These are phyloP conservation scores for Biscogniauxia mediterranea DNA, from an alignment of 2,329 filamentous ascomycete species.

Conservation along the genomic window DNA sequence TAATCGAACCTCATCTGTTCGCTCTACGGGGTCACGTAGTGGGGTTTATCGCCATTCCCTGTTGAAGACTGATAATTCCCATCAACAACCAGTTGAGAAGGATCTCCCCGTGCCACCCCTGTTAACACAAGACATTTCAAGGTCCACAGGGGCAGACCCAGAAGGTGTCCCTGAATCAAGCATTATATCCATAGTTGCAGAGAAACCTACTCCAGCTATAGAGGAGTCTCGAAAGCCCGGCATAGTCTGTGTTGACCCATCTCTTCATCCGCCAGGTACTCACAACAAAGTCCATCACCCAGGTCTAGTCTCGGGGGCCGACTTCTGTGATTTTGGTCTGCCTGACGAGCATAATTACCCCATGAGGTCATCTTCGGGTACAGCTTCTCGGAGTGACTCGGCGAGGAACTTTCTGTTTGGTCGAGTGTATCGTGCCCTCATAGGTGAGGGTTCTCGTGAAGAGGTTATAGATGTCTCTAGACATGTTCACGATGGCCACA, in stretches of 20 bases:
- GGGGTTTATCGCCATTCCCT: conserved; percentile 23
- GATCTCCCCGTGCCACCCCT: conserved; percentile 28
- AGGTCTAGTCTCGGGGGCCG: conserved; percentile 14
- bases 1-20: conserved; percentile 24
- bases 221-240: conserved; percentile 3
- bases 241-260: conserved; percentile 17
- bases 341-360: conserved; percentile 16
- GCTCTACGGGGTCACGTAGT: conserved; percentile 20
- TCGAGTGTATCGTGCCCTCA: conserved; percentile 13
- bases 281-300: conserved; percentile 15
- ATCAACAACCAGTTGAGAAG: conserved; percentile 15
- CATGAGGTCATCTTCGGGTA: conserved; percentile 14
- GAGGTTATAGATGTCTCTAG: conserved; percentile 16
- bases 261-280: conserved; percentile 15
- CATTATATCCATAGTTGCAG: conserved; percentile 1
- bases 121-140: conserved; percentile 16
- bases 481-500: conserved; percentile 17
- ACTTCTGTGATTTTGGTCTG: conserved; percentile 18
- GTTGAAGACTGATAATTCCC: conserved; percentile 21
- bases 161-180: conserved; percentile 3
- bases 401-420: conserved; percentile 7
- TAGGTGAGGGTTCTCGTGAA: conserved; percentile 15
- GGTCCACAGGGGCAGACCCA: conserved; percentile 4
- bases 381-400: conserved; percentile 3
- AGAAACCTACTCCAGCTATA: background rate